Conservation (phyloP, 1,284 basidiomycete genomes). For the Ceratobasidium papillatum region DNA sequence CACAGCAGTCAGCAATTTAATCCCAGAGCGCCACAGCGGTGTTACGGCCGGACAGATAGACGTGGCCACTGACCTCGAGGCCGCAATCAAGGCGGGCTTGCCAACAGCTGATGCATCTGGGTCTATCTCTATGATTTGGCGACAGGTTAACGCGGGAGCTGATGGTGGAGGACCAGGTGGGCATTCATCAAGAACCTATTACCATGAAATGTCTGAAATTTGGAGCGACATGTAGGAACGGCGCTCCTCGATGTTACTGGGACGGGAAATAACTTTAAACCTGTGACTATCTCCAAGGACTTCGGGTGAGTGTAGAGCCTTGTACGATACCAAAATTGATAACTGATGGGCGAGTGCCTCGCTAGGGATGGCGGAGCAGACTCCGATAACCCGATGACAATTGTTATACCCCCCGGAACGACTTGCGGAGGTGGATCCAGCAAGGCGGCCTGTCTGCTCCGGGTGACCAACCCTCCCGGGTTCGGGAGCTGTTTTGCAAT, state of each 20-base stretch:
- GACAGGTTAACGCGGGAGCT: constrained; percentile 22
- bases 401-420: background rate
- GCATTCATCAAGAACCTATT: background rate
- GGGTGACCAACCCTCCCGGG: background rate
- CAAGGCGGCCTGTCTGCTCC: background rate
- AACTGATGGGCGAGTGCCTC: constrained; percentile 5
- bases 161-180: constrained; percentile 18
- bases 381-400: constrained; percentile 18
- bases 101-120: constrained; percentile 15
- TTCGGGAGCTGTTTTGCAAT: constrained; percentile 10
- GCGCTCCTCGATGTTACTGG: constrained; percentile 39
- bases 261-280: constrained; percentile 37
- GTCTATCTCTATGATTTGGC: constrained; percentile 17
- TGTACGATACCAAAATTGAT: background rate
- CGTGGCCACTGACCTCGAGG: constrained; percentile 25
- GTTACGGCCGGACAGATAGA: constrained; percentile 29
- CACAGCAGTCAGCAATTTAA: background rate
- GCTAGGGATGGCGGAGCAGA: background rate
- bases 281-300: constrained; percentile 14
- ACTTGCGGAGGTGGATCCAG: background rate
- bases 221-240: background rate
- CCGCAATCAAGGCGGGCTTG: constrained; percentile 28
- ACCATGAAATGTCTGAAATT: constrained; percentile 3
- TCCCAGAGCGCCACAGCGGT: background rate
- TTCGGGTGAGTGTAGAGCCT: constrained; percentile 27